Conservation (phyloP, 2,329 filamentous ascomycete genomes). For the Aspergillus pseudoglaucus region DNA sequence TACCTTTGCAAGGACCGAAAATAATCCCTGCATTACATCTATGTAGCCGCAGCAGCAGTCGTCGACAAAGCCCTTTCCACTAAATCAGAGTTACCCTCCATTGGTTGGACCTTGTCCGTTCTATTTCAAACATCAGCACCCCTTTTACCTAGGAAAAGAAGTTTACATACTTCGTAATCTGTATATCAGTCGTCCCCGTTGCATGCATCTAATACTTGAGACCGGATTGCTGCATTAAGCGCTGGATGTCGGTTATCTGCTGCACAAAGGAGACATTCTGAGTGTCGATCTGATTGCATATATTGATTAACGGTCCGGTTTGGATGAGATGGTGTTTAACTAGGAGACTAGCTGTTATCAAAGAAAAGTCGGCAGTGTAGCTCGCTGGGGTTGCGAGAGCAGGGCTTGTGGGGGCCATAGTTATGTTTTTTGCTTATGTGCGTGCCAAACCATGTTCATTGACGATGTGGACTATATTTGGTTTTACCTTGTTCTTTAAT, state of each 20-base stretch:
- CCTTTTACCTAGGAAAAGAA: no score
- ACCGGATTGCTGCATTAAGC: constrained; percentile 68
- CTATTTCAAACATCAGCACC: constrained; percentile 33
- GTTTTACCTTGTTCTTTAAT: background rate
- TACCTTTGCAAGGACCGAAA: no score
- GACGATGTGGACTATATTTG: background rate
- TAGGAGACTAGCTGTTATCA: constrained; percentile 52
- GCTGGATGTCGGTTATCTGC: constrained; percentile 79
- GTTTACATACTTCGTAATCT: no score
- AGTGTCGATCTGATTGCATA: constrained; percentile 57
- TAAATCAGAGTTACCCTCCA: constrained; percentile 63
- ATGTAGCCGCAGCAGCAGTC: background rate
- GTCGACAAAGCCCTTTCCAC: constrained; percentile 45
- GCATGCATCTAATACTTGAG: constrained; percentile 79
- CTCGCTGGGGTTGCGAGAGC: constrained; percentile 52
- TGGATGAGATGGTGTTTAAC: background rate
- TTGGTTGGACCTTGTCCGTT: constrained; percentile 73
- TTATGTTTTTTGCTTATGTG: background rate
- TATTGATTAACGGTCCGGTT: background rate
- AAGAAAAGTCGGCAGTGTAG: constrained; percentile 80
- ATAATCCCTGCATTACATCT: background rate
- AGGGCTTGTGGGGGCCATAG: constrained; percentile 10
- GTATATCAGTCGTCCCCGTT: constrained; percentile 80
- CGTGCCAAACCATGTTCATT: no score
- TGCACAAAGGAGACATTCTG: constrained; percentile 63